Evolutionary conservation across 2,329 filamentous ascomycete genomes (phyloP).

Genomic region (Trichocomaceae sp.): DNA sequence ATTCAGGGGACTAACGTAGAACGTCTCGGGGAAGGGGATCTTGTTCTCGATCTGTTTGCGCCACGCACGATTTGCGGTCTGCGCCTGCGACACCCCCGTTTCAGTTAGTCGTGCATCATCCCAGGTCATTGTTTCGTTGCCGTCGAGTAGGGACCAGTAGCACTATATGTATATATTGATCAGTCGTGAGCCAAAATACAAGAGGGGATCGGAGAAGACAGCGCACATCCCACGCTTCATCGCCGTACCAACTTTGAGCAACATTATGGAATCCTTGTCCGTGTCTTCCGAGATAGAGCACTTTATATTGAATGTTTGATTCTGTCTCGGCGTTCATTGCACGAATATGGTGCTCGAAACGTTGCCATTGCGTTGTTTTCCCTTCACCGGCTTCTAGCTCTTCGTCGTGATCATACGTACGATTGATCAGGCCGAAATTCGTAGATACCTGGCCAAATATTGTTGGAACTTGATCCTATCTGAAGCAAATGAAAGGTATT

Average conservation of each 20-base stretch:
- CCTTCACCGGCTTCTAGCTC: constrained; percentile 11
- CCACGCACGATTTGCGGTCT: constrained; percentile 43
- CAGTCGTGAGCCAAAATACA: background rate
- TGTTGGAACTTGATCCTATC: too few species aligned
- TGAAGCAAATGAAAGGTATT: too few species aligned
- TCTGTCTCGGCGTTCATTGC: constrained; percentile 38
- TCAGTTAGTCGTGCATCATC: constrained; percentile 53
- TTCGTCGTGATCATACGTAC: constrained; percentile 38
- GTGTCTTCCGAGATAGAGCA: constrained; percentile 55
- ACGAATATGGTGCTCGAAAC: constrained; percentile 44
- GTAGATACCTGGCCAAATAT: constrained; percentile 26
- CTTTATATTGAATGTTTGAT: constrained; percentile 42
- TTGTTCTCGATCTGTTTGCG: constrained; percentile 38
- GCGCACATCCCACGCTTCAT: constrained; percentile 53
- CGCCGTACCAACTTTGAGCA: constrained; percentile 53
- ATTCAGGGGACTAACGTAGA: constrained; percentile 53
- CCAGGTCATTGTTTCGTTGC: constrained; percentile 51
- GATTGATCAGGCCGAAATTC: constrained; percentile 47
- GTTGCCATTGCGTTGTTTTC: constrained; percentile 49
- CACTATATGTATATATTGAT: constrained; percentile 36
- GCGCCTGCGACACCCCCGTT: constrained; percentile 48
- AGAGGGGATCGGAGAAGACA: background rate
- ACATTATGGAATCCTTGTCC: constrained; percentile 58
- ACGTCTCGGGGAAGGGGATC: constrained; percentile 50
- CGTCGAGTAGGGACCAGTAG: constrained; percentile 54